Conservation (phyloP, 306 rosid genomes). For the Fragaria iinumae region DNA sequence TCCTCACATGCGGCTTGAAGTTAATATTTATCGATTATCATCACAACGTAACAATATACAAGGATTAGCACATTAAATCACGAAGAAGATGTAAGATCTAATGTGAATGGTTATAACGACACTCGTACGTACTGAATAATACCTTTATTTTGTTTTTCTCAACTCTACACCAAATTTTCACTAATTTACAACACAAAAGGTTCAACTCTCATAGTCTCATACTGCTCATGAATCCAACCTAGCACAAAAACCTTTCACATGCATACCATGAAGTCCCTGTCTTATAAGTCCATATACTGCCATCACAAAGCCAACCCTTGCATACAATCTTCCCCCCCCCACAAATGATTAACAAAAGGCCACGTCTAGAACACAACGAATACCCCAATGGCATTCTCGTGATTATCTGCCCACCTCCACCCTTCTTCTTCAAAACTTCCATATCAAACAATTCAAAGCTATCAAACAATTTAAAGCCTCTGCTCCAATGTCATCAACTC, state of each 20-base stretch:
- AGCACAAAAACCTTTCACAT: neutral
- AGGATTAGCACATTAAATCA: neutral
- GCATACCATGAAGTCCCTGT: neutral
- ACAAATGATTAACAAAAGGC: neutral
- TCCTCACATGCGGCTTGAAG: neutral
- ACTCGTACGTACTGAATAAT: no score
- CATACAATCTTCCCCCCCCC: neutral
- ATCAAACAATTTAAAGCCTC: neutral
- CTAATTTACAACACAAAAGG: neutral
- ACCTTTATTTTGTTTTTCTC: no score
- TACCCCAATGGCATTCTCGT: slow-evolving; percentile 4
- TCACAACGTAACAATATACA: neutral
- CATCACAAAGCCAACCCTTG: neutral
- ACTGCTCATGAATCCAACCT: neutral
- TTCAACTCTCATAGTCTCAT: neutral
- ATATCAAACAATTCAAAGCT: neutral
- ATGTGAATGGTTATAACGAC: no score
- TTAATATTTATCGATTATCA: neutral
- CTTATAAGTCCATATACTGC: neutral
- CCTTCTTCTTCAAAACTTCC: neutral
- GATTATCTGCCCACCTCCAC: slow-evolving; percentile 13
- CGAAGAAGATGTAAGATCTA: no score
- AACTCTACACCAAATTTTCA: neutral
- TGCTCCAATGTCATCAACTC: neutral
- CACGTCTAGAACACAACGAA: neutral